These are phyloP conservation scores for Jackrogersella minutella DNA, from an alignment of 495 filamentous ascomycete species.

Conservation along the genomic window DNA sequence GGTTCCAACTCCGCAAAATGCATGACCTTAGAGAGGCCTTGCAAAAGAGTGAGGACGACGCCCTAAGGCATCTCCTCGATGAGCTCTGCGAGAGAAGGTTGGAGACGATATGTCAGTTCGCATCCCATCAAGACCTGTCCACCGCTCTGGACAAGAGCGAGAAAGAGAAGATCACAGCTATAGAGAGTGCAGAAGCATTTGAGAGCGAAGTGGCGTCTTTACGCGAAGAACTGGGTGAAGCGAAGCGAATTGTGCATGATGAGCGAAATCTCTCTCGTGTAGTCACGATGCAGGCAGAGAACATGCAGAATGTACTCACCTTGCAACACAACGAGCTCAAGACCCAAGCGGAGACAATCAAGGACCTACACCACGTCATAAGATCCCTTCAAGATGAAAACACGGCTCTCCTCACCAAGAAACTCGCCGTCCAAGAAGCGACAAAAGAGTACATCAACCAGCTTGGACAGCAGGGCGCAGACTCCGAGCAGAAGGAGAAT, in stretches of 20 bases:
- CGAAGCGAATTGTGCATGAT: background rate
- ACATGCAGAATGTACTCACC: background rate
- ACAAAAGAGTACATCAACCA: too few species aligned
- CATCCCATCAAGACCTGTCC: background rate
- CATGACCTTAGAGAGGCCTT: background rate
- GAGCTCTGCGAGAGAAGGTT: background rate
- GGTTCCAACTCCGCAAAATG: background rate
- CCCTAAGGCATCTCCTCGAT: background rate
- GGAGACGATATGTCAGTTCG: background rate
- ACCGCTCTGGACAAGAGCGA: background rate
- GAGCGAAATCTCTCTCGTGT: constrained; percentile 7
- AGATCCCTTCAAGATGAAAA: constrained; percentile 9
- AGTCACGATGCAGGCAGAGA: constrained; percentile 11
- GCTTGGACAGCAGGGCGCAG: too few species aligned
- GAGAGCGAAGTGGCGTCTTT: background rate
- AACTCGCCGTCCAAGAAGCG: background rate
- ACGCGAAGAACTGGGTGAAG: background rate
- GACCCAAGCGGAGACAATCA: background rate
- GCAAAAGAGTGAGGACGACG: background rate
- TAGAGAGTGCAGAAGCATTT: background rate
- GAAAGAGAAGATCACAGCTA: background rate
- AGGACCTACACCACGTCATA: background rate
- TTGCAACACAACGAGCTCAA: constrained; percentile 30
- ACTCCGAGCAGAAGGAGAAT: too few species aligned
- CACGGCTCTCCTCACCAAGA: background rate